Percentiles rank a stretch among this genome's conserved stretches.
These are phyloP conservation scores for Apiospora marii DNA, from an alignment of 2,329 filamentous ascomycete genomes.

Conservation along the genomic window DNA sequence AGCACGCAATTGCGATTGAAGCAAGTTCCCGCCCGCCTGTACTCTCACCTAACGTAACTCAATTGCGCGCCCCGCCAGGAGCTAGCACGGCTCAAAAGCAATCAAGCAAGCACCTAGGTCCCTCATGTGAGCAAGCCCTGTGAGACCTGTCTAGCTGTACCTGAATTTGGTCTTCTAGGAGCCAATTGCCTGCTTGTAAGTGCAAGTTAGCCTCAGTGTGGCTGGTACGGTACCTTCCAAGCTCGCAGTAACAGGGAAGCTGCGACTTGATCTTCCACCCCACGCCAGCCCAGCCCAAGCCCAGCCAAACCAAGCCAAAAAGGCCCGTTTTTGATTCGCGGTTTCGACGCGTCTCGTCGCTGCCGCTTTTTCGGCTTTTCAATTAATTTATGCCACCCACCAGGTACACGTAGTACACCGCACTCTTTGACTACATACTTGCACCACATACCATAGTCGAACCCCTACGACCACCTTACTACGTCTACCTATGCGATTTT, in stretches of 20 bases:
- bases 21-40: neutral
- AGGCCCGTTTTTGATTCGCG: slow-evolving; percentile 19
- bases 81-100: neutral
- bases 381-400: neutral
- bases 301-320: slow-evolving; percentile 5
- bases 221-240: slow-evolving; percentile 2
- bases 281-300: slow-evolving; percentile 13
- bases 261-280: neutral
- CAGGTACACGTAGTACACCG: neutral
- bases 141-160: neutral
- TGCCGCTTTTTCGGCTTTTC: slow-evolving; percentile 20
- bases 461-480: neutral
- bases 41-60: slow-evolving; percentile 8
- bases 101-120: neutral
- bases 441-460: slow-evolving; percentile 13
- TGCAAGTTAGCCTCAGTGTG: slow-evolving; percentile 1
- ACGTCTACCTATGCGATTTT: slow-evolving; percentile 4
- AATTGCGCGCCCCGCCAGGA: neutral
- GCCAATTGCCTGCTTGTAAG: neutral
- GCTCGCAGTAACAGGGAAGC: neutral
- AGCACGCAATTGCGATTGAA: slow-evolving; percentile 15
- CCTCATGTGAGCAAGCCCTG: neutral
- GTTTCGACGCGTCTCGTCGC: slow-evolving; percentile 16
- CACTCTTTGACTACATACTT: neutral
- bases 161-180: neutral